phyloP scores from a whole-genome alignment of 768 basidiomycete species.

The Calvatia gigantea region DNA sequence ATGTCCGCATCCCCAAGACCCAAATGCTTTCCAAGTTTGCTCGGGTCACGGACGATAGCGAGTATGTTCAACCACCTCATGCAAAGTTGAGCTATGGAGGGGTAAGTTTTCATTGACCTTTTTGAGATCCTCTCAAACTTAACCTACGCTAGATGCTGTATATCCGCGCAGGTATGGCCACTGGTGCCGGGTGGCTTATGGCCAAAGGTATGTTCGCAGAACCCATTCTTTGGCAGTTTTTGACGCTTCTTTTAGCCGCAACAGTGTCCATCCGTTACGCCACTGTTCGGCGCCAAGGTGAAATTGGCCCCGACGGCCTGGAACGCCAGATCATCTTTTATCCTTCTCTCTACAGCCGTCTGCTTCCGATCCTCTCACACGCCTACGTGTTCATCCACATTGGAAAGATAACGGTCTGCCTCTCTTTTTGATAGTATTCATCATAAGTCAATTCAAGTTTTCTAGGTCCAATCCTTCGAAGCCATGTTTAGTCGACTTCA shows the following conservation, averaged over 20 bases:
- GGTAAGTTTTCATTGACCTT: constrained; percentile 34
- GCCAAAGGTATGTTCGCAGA: constrained; percentile 50
- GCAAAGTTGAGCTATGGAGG: constrained; percentile 75
- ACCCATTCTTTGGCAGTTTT: background rate
- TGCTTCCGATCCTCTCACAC: constrained; percentile 65
- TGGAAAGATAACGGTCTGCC: constrained; percentile 53
- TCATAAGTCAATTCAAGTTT: background rate
- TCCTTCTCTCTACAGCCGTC: constrained; percentile 70
- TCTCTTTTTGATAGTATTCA: background rate
- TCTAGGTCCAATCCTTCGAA: constrained; percentile 48
- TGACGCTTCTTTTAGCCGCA: constrained; percentile 32
- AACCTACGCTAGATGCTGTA: constrained; percentile 57
- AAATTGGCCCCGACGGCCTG: constrained; percentile 42
- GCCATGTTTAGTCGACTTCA: constrained; percentile 45
- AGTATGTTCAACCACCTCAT: constrained; percentile 65
- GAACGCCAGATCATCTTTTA: constrained; percentile 70
- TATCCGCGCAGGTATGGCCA: constrained; percentile 67
- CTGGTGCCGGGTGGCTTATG: constrained; percentile 54
- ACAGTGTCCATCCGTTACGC: constrained; percentile 70
- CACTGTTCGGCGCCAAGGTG: constrained; percentile 69
- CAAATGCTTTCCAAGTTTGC: constrained; percentile 78
- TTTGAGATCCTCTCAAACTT: background rate
- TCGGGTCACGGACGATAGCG: constrained; percentile 59
- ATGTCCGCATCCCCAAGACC: constrained; percentile 61
- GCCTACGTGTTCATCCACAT: constrained; percentile 68